Evolutionary conservation across 2,329 filamentous ascomycete genomes (phyloP), one percentile per base, ranked within the genome.

Genomic region (Myriosclerotinia curreyana): DNA sequence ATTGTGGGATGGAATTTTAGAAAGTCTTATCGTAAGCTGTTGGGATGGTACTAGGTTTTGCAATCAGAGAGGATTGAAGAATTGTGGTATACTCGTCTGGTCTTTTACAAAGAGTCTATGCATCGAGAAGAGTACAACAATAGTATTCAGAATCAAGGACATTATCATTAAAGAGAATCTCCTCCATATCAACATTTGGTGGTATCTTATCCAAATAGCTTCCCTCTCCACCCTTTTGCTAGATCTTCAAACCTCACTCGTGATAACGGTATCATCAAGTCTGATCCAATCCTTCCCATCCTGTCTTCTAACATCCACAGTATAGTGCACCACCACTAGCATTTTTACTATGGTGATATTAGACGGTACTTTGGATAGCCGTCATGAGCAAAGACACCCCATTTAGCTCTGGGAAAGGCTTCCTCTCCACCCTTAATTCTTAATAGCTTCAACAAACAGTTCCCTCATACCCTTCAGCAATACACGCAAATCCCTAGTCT

Each of bases 381-480:
- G 6, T 31, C 28, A 5, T 31, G 2, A 31, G 4, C 28, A 31
- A 31, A n/a, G n/a, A 31, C 28, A 31, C 2, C 28, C 28, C 28
- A 31, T 31, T 31, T 31, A 31, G 28, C 28, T 31, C 6, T 31
- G 28, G 6, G 28, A 5, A 31, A 31, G 28, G 6, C 28, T 4
- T 5, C 12, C 17, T 15, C 14, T 12, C 14, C 6, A 11, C 12
- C 25, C 15, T 70, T 56, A 71, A 48, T 52, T 65, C 44, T 72
- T 86, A 77, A 87, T 81, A 22, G 83, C 83, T 74, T 88, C 86
- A 0, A 86, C 85, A 77, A 95, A 94, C 64, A 94, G 74, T 76
- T 89, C 87, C 69, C 91, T 82, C 90, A 96, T 95, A 3, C 88
- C 89, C 79, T 94, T 95, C 65, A 95, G 77, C 74, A 95, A 81